phyloP scores from a whole-genome alignment of 2,329 filamentous ascomycete species.

The Ophiosphaerella korrae region DNA sequence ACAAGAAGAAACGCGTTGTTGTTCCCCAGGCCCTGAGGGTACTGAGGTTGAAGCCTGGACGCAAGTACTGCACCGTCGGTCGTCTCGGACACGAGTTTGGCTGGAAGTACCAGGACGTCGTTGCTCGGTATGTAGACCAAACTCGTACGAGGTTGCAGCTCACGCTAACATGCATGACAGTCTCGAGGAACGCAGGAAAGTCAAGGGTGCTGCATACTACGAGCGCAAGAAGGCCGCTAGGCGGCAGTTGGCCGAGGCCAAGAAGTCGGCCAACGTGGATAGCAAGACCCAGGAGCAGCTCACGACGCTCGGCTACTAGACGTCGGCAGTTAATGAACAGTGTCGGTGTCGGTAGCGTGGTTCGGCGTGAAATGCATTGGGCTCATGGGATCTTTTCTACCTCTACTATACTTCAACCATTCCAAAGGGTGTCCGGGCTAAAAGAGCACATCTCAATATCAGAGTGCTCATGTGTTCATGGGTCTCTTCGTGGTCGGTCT shows the following conservation, averaged over 20 bases:
- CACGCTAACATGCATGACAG: constrained; percentile 56
- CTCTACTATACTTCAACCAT: constrained; percentile 45
- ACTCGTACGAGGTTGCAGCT: background rate
- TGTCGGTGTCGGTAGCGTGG: constrained; percentile 37
- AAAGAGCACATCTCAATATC: constrained; percentile 43
- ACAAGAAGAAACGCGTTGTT: constrained; percentile 99
- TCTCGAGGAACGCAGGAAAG: constrained; percentile 99
- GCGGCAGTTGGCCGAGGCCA: constrained; percentile 87
- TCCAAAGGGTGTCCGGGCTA: constrained; percentile 46
- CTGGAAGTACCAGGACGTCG: constrained; percentile 99
- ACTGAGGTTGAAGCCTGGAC: constrained; percentile 94
- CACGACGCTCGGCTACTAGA: constrained; percentile 89
- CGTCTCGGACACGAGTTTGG: constrained; percentile 98
- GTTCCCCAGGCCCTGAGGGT: constrained; percentile 98
- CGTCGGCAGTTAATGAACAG: constrained; percentile 40
- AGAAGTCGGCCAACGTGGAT: constrained; percentile 89
- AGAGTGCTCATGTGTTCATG: constrained; percentile 47
- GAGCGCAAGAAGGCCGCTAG: constrained; percentile 98
- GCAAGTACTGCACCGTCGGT: constrained; percentile 99
- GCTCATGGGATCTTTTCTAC: constrained; percentile 46
- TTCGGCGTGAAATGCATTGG: constrained; percentile 47
- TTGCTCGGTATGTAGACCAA: constrained; percentile 77
- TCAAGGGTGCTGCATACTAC: constrained; percentile 99
- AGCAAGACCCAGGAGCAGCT: constrained; percentile 87
- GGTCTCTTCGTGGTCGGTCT: constrained; percentile 47